Conservation (phyloP, 352 stramenopile genomes). For the Pythium utonaiense region DNA sequence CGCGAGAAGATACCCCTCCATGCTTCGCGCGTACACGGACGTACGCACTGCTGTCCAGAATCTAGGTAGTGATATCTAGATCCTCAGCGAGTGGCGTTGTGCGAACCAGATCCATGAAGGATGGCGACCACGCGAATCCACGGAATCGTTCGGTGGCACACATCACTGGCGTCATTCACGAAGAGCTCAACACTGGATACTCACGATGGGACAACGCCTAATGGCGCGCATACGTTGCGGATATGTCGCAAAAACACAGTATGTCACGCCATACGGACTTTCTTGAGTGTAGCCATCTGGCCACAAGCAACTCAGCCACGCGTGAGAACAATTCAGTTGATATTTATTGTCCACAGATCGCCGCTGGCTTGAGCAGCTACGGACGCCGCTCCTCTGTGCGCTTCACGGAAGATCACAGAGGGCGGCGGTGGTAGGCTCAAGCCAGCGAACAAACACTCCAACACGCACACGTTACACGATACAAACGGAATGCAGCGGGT, state of each 20-base stretch:
- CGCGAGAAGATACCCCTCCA: conserved; percentile 75
- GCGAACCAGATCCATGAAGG: neutral
- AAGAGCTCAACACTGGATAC: neutral
- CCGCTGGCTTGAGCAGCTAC: neutral
- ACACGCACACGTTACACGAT: neutral
- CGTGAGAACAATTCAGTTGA: neutral
- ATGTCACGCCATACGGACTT: neutral
- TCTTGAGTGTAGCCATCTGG: conserved; percentile 16
- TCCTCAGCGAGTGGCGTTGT: neutral
- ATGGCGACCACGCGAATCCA: neutral
- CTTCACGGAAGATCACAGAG: neutral
- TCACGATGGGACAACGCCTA: conserved; percentile 11
- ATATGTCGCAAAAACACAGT: conserved; percentile 1
- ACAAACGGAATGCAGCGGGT: neutral
- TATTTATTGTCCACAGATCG: neutral
- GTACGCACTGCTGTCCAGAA: no score
- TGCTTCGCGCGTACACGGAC: conserved; percentile 13
- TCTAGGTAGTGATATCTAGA: no score
- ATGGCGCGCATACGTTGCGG: conserved; percentile 16
- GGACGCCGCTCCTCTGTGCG: neutral
- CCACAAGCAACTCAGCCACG: neutral
- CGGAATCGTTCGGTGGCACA: neutral
- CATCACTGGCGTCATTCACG: conserved; percentile 3
- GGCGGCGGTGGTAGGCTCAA: neutral
- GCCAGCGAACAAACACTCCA: neutral